phyloP scores from a whole-genome alignment of 192 early-diverging fungal genomes.

The Coemansia umbellata region DNA sequence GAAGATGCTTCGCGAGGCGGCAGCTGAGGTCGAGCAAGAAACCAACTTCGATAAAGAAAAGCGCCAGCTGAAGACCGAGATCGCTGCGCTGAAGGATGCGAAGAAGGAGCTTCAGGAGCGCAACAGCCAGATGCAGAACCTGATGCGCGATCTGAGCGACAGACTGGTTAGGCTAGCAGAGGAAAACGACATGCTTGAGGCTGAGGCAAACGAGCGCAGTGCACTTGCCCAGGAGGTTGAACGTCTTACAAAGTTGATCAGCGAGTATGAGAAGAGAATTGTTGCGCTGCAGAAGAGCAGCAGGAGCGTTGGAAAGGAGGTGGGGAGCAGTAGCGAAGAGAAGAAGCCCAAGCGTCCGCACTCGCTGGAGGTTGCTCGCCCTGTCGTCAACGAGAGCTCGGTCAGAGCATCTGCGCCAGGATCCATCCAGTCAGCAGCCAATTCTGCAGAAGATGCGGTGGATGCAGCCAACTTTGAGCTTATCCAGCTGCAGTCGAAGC shows the following conservation, averaged over 20 bases:
- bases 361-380: background rate
- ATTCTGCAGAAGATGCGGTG: background rate
- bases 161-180: slow-evolving; percentile 39
- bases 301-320: background rate
- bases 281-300: background rate
- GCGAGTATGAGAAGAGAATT: slow-evolving; percentile 8
- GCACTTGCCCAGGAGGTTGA: slow-evolving; percentile 8
- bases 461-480: background rate
- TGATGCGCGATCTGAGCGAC: slow-evolving; percentile 39
- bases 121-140: slow-evolving; percentile 40
- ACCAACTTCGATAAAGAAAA: slow-evolving; percentile 15
- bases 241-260: slow-evolving; percentile 2
- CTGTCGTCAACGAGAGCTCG: background rate
- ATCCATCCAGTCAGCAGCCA: background rate
- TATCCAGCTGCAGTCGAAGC: slow-evolving; percentile 12
- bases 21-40: slow-evolving; percentile 17
- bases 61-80: background rate
- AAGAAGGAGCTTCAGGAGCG: slow-evolving; percentile 39
- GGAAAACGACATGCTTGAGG: slow-evolving; percentile 43
- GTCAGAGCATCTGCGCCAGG: background rate
- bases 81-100: slow-evolving; percentile 15
- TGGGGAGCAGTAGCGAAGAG: background rate
- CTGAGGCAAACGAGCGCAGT: slow-evolving; percentile 26
- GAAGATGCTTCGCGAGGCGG: slow-evolving; percentile 30
- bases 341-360: slow-evolving; percentile 1